phyloP scores from a whole-genome alignment of 345 rosid species.

The Excoecaria agallocha region DNA sequence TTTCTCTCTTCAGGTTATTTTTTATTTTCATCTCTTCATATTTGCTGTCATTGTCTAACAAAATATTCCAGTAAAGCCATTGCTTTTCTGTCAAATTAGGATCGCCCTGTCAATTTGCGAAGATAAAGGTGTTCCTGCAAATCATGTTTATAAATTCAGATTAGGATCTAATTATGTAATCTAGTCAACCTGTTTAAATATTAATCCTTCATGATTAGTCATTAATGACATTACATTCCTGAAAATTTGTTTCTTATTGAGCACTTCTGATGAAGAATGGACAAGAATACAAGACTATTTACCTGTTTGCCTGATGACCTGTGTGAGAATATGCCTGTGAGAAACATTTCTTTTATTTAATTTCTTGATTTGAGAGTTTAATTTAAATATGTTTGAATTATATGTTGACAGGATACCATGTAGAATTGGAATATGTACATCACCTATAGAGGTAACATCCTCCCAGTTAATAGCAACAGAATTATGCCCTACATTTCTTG shows the following conservation, averaged over 20 bases:
- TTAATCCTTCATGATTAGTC: too few relatives aligned
- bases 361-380: neutral
- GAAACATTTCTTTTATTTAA: neutral
- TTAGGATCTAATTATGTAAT: too few relatives aligned
- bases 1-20: constrained; percentile 81
- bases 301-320: neutral
- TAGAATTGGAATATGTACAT: constrained; percentile 54
- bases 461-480: constrained; percentile 56
- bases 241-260: neutral
- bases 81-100: too few relatives aligned
- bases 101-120: too few relatives aligned
- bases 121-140: too few relatives aligned
- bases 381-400: too few relatives aligned
- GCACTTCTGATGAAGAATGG: too few relatives aligned
- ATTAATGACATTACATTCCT: neutral
- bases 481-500: constrained; percentile 43
- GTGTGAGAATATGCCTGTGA: neutral
- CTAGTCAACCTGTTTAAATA: too few relatives aligned
- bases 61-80: neutral
- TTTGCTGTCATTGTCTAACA: neutral
- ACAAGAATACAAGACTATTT: too few relatives aligned
- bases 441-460: constrained; percentile 68
- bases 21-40: neutral
- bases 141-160: too few relatives aligned
- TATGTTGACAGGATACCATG: constrained; percentile 60